A percentile compares a stretch with the other conserved stretches of the same genome.
phyloP scores from a whole-genome alignment of 441 rosid species.

The Gossypium davidsonii region DNA sequence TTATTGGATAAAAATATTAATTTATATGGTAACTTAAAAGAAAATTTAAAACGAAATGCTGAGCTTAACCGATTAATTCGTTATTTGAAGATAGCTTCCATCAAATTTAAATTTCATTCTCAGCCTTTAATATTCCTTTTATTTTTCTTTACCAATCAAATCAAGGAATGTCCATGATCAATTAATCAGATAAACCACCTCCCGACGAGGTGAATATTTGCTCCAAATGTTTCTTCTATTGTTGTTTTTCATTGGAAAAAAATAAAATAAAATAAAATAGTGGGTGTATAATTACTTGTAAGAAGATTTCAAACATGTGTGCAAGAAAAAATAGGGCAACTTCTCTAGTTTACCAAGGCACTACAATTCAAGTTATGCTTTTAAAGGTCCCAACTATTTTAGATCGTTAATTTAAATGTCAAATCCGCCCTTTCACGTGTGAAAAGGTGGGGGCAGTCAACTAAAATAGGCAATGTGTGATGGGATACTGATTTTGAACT shows the following conservation, averaged over 20 bases:
- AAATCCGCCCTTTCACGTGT: neutral
- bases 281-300: neutral
- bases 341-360: neutral
- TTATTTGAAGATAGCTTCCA: too few species aligned
- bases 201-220: too few species aligned
- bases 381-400: neutral
- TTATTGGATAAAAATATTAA: too few species aligned
- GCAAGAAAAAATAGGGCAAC: neutral
- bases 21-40: too few species aligned
- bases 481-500: neutral
- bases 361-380: neutral
- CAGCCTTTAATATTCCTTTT: too few species aligned
- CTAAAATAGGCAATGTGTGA: neutral
- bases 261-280: too few species aligned
- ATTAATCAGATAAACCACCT: neutral
- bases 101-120: too few species aligned
- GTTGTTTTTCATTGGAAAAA: neutral
- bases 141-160: neutral
- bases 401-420: neutral
- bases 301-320: neutral
- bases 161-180: neutral
- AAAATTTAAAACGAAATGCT: too few species aligned
- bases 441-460: neutral
- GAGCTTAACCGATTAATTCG: too few species aligned
- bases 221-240: neutral